These are phyloP conservation scores for Pseudogymnoascus sp. DNA, from an alignment of 2,329 filamentous ascomycete species.

Conservation along the genomic window DNA sequence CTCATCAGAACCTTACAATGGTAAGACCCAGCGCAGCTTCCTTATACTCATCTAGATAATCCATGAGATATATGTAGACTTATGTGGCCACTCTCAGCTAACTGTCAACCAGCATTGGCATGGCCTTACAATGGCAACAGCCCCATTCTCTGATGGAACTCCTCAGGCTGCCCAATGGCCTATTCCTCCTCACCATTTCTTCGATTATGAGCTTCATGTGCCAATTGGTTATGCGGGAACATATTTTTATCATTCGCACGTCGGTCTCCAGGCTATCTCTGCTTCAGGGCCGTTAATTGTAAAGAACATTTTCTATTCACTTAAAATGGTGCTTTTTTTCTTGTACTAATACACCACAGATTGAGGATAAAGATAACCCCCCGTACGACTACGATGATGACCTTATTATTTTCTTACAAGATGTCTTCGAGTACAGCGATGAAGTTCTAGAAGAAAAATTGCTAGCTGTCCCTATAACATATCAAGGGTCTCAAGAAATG, in stretches of 20 bases:
- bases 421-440: conserved; percentile 50
- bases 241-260: conserved; percentile 49
- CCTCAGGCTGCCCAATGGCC: conserved; percentile 45
- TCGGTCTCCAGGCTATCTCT: conserved; percentile 43
- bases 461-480: conserved; percentile 40
- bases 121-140: conserved; percentile 39
- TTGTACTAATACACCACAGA: background rate
- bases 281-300: conserved; percentile 42
- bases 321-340: background rate
- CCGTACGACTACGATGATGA: conserved; percentile 58
- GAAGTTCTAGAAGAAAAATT: conserved; percentile 42
- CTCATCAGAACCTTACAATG: conserved; percentile 41
- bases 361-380: conserved; percentile 25
- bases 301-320: background rate
- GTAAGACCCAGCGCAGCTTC: conserved; percentile 24
- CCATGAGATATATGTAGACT: too few relatives aligned
- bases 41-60: too few relatives aligned
- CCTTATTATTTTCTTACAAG: conserved; percentile 43
- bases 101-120: conserved; percentile 42
- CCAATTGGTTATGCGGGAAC: conserved; percentile 39
- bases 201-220: conserved; percentile 45
- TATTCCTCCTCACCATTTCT: conserved; percentile 43
- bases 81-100: background rate
- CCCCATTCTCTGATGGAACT: conserved; percentile 45
- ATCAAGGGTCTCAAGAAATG: conserved; percentile 49